A percentile compares a stretch with the other conserved stretches of the same genome.
These are phyloP conservation scores for Arctostaphylos glauca DNA, from an alignment of 148 eudicot species.

Conservation along the genomic window DNA sequence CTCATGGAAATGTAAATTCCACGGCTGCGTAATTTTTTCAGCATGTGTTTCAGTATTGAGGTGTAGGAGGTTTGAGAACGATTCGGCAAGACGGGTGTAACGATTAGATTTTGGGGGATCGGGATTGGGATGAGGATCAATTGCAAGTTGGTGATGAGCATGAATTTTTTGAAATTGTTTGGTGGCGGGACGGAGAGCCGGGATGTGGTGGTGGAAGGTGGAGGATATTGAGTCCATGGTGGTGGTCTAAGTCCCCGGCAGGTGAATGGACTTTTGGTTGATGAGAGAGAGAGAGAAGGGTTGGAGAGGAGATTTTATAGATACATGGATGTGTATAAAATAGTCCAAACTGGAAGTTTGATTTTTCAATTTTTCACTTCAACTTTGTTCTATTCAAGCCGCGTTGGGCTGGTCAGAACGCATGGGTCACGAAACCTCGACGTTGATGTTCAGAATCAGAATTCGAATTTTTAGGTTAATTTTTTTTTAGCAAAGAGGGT, in stretches of 20 bases:
- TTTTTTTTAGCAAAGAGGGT: no score
- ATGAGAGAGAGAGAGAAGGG: background rate
- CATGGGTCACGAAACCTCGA: background rate
- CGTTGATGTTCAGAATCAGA: background rate
- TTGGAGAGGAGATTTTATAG: background rate
- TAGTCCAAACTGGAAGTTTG: background rate
- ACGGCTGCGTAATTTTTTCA: constrained; percentile 18
- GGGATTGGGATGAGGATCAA: background rate
- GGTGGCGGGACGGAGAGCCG: background rate
- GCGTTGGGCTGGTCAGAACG: background rate
- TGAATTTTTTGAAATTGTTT: background rate
- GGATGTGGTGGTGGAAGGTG: constrained; percentile 12
- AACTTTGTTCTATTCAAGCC: background rate
- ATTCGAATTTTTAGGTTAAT: no score
- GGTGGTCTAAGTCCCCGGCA: background rate
- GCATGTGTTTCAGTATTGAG: constrained; percentile 23
- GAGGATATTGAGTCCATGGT: constrained; percentile 14
- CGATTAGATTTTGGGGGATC: background rate
- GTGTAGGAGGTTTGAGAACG: constrained; percentile 30
- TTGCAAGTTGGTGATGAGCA: constrained; percentile 1
- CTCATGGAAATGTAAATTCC: constrained; percentile 21
- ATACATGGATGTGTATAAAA: background rate
- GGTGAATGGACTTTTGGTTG: background rate
- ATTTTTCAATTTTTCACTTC: background rate
- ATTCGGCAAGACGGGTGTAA: constrained; percentile 21